These are phyloP conservation scores for Musa balbisiana DNA, from an alignment of 202 grass and related monocot species.

Conservation along the genomic window DNA sequence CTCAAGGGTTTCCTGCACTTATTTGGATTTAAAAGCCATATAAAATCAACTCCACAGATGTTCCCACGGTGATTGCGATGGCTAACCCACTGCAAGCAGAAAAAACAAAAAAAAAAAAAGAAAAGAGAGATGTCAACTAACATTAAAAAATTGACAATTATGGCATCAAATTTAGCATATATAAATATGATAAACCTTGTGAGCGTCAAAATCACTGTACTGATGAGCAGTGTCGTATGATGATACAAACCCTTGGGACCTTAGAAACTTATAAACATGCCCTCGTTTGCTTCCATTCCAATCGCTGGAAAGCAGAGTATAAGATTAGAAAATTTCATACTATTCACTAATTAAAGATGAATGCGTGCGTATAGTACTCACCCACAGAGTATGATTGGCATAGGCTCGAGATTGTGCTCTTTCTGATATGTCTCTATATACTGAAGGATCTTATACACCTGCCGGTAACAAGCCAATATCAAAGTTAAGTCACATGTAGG, in stretches of 20 bases:
- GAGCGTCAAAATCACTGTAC: constrained; percentile 5
- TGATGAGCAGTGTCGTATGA: constrained; percentile 15
- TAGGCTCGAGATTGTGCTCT: constrained; percentile 8
- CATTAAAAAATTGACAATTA: no score
- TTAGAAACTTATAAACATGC: constrained; percentile 14
- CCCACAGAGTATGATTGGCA: constrained; percentile 10
- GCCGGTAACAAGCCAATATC: not conserved
- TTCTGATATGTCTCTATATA: constrained; percentile 10
- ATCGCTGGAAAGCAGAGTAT: not conserved
- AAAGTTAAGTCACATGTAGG: not conserved
- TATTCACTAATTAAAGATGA: not conserved
- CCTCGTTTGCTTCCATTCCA: constrained; percentile 15
- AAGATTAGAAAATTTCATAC: not conserved
- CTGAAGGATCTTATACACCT: constrained; percentile 14
- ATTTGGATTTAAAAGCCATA: constrained; percentile 13
- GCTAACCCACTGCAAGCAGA: constrained; percentile 10
- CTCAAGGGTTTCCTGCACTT: constrained; percentile 8
- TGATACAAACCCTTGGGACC: constrained; percentile 13
- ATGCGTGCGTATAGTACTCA: not conserved
- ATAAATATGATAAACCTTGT: constrained; percentile 2
- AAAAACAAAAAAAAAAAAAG: not conserved
- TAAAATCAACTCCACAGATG: constrained; percentile 10
- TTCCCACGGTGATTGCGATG: constrained; percentile 8
- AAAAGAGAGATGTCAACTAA: not conserved
- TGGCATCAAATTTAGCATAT: no score